Evolutionary conservation across 495 filamentous ascomycete species (phyloP), one percentile per base, ranked within the genome.

Genomic region (Chlorociboria aeruginascens): DNA sequence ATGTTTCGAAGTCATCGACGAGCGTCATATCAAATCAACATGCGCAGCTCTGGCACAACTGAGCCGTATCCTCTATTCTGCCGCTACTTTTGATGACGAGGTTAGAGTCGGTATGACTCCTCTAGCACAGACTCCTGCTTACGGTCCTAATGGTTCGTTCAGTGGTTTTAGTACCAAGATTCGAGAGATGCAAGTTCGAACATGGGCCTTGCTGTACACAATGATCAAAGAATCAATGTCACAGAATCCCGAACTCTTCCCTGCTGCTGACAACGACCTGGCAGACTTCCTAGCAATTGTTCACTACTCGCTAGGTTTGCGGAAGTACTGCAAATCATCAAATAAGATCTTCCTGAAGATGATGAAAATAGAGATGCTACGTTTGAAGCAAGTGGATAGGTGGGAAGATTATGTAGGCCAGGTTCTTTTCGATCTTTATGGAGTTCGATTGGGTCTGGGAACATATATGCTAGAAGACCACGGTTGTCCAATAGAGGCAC

Each of bases 291-390:
- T 96, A 32, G 79, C 83, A 7, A 71, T 78, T 10, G 76, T 94
- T 20, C 92, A 99, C 59, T 77, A 86, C 58, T 80, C 85, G 13
- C 63, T 95, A n/a, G 93, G 92, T 8, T 71, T 89, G 36, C 78
- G 93, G 41, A 81, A 83, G 50, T 83, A 82, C 63, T 97, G 90
- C 72, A 86, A 85, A 56, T 69, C 79, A n/a, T 85, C 85, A 2
- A 81, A 82, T 56, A 83, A 88, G 65, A 75, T 83, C 17, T 90
- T 97, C 66, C 70, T 96, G n/a, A 86, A 83, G 51, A 73, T 96
- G 58, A 77, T 92, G 69, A 86, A 87, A 57, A 70, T 85, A 7
- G 93, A 97, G 57, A 69, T 90, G 10, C 63, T 88, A 28, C 73
- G 75, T 32, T 66, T 72, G 50, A 69, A 78, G 43, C 70, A 76